These are phyloP conservation scores for Mycena haematopus DNA, from an alignment of 768 basidiomycete species.

Conservation along the genomic window DNA sequence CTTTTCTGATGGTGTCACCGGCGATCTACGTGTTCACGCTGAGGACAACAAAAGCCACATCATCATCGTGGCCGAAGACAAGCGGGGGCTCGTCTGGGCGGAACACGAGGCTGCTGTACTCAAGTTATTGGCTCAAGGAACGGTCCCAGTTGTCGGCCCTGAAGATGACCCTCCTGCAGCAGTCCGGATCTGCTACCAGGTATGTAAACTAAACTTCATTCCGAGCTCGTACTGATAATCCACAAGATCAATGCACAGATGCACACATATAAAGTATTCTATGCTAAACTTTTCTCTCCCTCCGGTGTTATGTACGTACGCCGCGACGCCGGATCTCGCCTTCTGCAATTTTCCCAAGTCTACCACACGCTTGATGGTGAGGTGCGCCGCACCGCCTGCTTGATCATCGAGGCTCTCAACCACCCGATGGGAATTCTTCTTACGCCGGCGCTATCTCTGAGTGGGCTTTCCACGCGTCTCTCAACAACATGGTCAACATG, in stretches of 20 bases:
- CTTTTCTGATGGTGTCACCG: background rate
- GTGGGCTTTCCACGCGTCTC: constrained; percentile 1
- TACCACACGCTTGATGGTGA: constrained; percentile 7
- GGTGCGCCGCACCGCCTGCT: constrained; percentile 6
- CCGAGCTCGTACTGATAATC: background rate
- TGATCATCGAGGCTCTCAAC: constrained; percentile 6
- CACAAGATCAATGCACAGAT: background rate
- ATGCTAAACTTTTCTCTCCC: constrained; percentile 5
- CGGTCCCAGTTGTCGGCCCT: background rate
- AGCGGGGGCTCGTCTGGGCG: constrained; percentile 2
- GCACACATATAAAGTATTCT: constrained; percentile 2
- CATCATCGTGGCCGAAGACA: constrained; percentile 2
- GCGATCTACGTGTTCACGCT: background rate
- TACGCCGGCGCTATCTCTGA: constrained; percentile 1
- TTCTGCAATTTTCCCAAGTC: constrained; percentile 5
- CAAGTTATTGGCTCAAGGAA: background rate
- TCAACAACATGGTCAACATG: constrained; percentile 2
- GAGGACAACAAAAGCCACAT: background rate
- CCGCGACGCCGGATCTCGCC: background rate
- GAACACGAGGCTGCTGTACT: constrained; percentile 1
- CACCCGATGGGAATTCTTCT: background rate
- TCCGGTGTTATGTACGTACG: constrained; percentile 1
- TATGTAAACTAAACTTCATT: constrained; percentile 1
- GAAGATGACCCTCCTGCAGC: background rate
- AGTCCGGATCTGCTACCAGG: constrained; percentile 5